Evolutionary conservation across 2,329 filamentous ascomycete genomes (phyloP).

Genomic region (Sclerotiophoma versabilis): DNA sequence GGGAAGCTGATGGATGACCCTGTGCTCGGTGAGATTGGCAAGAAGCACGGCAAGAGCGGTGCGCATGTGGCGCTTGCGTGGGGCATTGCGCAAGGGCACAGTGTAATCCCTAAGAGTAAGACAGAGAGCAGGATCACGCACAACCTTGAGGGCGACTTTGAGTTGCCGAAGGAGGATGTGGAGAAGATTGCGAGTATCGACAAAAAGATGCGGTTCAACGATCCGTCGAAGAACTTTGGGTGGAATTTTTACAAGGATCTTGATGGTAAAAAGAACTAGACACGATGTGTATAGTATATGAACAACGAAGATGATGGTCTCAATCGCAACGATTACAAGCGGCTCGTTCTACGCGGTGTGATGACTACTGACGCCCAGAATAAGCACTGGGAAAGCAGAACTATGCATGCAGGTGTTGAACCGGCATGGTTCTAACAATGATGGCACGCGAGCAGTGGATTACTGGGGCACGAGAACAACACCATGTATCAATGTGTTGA

Average conservation of each 20-base stretch:
- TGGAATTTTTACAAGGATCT: constrained; percentile 66
- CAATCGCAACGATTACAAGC: too few species aligned
- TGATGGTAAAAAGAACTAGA: constrained; percentile 54
- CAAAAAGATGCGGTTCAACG: constrained; percentile 69
- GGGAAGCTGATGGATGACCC: constrained; percentile 54
- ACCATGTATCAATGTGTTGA: too few species aligned
- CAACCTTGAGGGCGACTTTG: constrained; percentile 67
- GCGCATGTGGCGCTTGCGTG: constrained; percentile 88
- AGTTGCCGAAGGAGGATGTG: constrained; percentile 74
- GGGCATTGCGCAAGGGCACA: constrained; percentile 71
- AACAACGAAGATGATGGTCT: too few species aligned
- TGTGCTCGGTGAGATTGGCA: constrained; percentile 72
- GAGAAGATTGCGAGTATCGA: constrained; percentile 65
- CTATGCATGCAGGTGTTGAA: too few species aligned
- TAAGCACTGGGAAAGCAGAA: too few species aligned
- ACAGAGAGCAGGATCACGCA: constrained; percentile 39
- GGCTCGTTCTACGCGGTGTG: too few species aligned
- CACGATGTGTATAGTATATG: too few species aligned
- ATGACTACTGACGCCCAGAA: too few species aligned
- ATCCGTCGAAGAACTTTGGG: constrained; percentile 63
- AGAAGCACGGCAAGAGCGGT: constrained; percentile 70
- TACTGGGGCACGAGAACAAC: too few species aligned
- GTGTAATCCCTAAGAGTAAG: constrained; percentile 46
- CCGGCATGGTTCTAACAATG: too few species aligned
- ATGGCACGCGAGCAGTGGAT: too few species aligned